Percentiles rank a stretch among this genome's conserved stretches.
Conservation (phyloP, 2,329 filamentous ascomycete species). For the Botrytis byssoidea region DNA sequence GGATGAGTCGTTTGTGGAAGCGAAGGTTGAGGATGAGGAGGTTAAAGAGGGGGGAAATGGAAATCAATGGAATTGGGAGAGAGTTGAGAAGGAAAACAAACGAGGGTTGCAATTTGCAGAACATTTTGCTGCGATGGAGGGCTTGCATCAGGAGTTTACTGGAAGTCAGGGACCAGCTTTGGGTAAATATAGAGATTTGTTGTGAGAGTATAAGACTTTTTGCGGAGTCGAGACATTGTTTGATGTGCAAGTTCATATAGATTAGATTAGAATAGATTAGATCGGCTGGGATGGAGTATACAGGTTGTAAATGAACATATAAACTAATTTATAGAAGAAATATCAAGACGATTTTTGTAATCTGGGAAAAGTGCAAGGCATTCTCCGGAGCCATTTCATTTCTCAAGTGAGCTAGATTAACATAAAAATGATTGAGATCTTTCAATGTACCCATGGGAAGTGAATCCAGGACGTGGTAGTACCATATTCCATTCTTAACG, state of each 20-base stretch:
- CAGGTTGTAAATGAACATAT: background rate
- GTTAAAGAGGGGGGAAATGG: conserved; percentile 19
- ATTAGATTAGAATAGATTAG: background rate
- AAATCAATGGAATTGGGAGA: conserved; percentile 55
- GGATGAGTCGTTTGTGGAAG: conserved; percentile 13
- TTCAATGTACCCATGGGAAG: background rate
- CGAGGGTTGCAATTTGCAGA: conserved; percentile 55
- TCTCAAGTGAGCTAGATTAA: background rate
- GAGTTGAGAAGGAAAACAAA: conserved; percentile 54
- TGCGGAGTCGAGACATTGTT: background rate
- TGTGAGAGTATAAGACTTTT: conserved; percentile 18
- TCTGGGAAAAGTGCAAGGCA: background rate
- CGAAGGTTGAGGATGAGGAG: conserved; percentile 18
- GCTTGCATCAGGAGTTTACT: conserved; percentile 43
- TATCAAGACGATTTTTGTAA: background rate
- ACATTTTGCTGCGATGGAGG: conserved; percentile 58
- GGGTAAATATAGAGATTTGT: conserved; percentile 38
- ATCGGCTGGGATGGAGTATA: background rate
- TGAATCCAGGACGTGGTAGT: background rate
- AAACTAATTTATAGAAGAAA: background rate
- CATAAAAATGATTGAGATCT: background rate
- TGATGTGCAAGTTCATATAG: background rate
- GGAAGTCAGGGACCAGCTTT: conserved; percentile 37
- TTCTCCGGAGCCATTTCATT: background rate
- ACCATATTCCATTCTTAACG: background rate